A percentile compares a stretch with the other conserved stretches of the same genome.
Evolutionary conservation across 225 moss, liverwort and hornwort species (phyloP).

Genomic region (Marchantia paleacea): DNA sequence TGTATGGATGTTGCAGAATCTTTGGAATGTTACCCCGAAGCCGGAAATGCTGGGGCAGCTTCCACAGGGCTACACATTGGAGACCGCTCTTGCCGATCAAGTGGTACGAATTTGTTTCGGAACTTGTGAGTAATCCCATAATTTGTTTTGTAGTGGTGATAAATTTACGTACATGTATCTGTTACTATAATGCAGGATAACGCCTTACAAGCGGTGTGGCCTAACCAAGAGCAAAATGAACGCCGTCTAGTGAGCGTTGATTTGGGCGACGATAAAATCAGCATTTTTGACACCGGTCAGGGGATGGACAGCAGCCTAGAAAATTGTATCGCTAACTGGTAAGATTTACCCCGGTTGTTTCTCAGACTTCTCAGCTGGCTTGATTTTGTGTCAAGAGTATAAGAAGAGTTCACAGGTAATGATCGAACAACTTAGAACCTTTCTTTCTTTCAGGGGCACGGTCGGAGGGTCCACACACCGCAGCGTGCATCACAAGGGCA

Average conservation of each 20-base stretch:
- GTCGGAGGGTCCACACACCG: slow-evolving; percentile 67
- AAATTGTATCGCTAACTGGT: slow-evolving; percentile 54
- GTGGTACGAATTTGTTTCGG: slow-evolving; percentile 37
- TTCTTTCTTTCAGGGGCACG: slow-evolving; percentile 48
- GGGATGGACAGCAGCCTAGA: slow-evolving; percentile 57
- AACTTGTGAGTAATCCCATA: background rate
- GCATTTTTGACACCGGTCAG: slow-evolving; percentile 67
- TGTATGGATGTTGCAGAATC: slow-evolving; percentile 30
- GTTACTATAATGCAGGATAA: slow-evolving; percentile 45
- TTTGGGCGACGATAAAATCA: slow-evolving; percentile 45
- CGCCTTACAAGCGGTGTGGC: slow-evolving; percentile 72
- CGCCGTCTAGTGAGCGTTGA: slow-evolving; percentile 44
- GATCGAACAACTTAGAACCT: background rate
- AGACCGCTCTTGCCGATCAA: slow-evolving; percentile 70
- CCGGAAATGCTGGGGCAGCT: slow-evolving; percentile 62
- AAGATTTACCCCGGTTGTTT: background rate
- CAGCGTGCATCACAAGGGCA: slow-evolving; percentile 49
- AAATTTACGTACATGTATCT: background rate
- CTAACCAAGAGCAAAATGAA: slow-evolving; percentile 21
- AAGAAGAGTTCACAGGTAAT: background rate
- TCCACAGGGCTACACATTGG: slow-evolving; percentile 64
- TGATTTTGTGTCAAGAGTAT: background rate
- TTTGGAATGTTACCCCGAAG: slow-evolving; percentile 68
- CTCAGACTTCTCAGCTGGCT: background rate
- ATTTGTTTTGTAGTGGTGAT: background rate